A percentile compares a stretch with the other conserved stretches of the same genome.
phyloP scores from a whole-genome alignment of 768 basidiomycete genomes.

The Hortiboletus flavorubellus region DNA sequence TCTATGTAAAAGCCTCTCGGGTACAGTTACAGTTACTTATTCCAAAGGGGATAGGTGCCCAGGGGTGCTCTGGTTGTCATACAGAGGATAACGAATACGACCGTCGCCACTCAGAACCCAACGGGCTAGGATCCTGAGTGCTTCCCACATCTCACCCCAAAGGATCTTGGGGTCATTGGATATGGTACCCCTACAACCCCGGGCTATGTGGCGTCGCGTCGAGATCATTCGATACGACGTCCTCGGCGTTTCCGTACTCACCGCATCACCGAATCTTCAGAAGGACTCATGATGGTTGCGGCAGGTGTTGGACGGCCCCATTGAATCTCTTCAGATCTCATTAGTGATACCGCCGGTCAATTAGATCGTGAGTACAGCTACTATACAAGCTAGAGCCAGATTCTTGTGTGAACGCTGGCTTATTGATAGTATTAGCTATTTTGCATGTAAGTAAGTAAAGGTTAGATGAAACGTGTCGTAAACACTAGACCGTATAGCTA shows the following conservation, averaged over 20 bases:
- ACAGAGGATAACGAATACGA: neutral
- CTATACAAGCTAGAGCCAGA: neutral
- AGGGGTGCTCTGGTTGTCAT: neutral
- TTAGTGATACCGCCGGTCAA: neutral
- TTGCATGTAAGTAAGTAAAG: too few species aligned
- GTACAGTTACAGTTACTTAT: neutral
- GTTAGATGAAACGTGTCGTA: too few species aligned
- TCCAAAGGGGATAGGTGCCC: neutral
- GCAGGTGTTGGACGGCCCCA: neutral
- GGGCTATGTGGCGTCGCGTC: neutral
- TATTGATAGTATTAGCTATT: neutral
- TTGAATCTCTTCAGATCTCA: conserved; percentile 8
- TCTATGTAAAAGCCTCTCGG: neutral
- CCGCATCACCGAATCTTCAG: neutral
- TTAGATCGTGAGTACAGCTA: neutral
- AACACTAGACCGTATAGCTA: too few species aligned
- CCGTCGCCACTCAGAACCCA: neutral
- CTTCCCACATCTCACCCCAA: neutral
- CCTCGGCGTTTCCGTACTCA: conserved; percentile 9
- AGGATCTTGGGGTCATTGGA: neutral
- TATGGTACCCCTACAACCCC: conserved; percentile 6
- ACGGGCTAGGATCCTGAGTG: neutral
- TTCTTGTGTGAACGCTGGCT: neutral
- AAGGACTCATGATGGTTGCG: neutral
- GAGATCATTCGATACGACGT: conserved; percentile 12